Conservation (phyloP, 768 basidiomycete genomes). For the Lyophyllum decastes region DNA sequence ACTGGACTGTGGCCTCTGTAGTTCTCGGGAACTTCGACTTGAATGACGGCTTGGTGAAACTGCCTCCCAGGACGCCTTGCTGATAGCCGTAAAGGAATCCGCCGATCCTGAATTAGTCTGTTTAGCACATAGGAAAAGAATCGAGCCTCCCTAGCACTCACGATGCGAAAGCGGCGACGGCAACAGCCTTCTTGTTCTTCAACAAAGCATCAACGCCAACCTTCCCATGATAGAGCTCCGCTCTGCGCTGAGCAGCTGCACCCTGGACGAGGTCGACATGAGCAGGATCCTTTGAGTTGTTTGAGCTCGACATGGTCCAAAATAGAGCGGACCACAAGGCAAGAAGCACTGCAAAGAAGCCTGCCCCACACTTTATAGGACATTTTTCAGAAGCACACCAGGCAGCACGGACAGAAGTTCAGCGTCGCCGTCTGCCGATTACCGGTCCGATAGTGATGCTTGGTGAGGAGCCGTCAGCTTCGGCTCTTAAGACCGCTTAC, state of each 20-base stretch:
- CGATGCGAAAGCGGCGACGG: constrained; percentile 18
- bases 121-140: not conserved
- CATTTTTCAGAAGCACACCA: not conserved
- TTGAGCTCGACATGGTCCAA: constrained; percentile 4
- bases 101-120: constrained; percentile 6
- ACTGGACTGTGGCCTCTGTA: constrained; percentile 14
- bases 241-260: constrained; percentile 16
- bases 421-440: not conserved
- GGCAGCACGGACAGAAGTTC: not conserved
- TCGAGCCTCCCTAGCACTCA: not conserved
- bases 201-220: constrained; percentile 9
- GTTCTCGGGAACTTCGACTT: constrained; percentile 13
- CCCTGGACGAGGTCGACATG: constrained; percentile 8
- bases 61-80: constrained; percentile 18
- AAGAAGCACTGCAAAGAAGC: not conserved
- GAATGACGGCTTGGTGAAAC: constrained; percentile 15
- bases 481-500: not conserved
- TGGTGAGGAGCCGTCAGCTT: not conserved
- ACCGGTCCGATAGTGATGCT: not conserved
- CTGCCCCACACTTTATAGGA: not conserved
- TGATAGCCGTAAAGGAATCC: constrained; percentile 20
- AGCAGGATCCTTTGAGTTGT: not conserved
- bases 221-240: constrained; percentile 7
- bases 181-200: constrained; percentile 15
- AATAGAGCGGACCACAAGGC: not conserved